Base-by-base conservation (phyloP, 331 rosid genomes). In the Acacia concinna region DNA sequence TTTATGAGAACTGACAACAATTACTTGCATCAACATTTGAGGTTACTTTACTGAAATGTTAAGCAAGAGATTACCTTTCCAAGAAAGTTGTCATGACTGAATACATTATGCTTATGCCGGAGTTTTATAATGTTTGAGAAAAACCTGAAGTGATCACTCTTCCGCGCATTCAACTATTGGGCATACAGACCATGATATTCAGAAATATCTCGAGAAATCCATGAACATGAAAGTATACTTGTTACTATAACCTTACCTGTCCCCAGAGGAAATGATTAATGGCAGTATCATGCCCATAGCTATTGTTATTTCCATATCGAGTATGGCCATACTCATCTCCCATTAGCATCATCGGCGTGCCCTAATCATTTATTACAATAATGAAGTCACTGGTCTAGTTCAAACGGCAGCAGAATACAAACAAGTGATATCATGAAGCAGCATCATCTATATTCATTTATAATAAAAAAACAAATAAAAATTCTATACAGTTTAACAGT, bases 301-400 rank as follows among this genome's bases (percentile, higher is more conserved):
- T 91, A 77, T 91, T 96, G 92, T 93, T 96, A 88, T 96, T 96
- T 79, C 99, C 99, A 56, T 84, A 25, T 72, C 98, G 94, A 76
- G 93, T 93, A 78, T 96, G 99, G 51, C 90, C 97, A 71, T 96
- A 96, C 82, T 96, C 99, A 85, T 96, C 99, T 51, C 97, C 97
- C 99, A 96, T 96, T 75, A 91, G 81, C 99, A 93, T 93, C 99
- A 96, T 96, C 21, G 98, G 99, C 23, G 90, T 84, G 73, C 99
- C 99, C 99, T 96, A 86, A 73, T 73, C 74, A 87, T 78, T 73
- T 81, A 88, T 78, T 25, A 70, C 79, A 81, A 80, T 41, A 35
- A 30, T 28, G 64, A 74, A 56, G 73, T 83, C 15, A 64, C 66
- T 71, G 49, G 52, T 35, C 77, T 38, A 72, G 66, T 57, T 72